A percentile compares a stretch with the other conserved stretches of the same genome.
These are phyloP conservation scores for Monosiga brevicollis DNA, from an alignment of 78 protist genomes.

Conservation along the genomic window DNA sequence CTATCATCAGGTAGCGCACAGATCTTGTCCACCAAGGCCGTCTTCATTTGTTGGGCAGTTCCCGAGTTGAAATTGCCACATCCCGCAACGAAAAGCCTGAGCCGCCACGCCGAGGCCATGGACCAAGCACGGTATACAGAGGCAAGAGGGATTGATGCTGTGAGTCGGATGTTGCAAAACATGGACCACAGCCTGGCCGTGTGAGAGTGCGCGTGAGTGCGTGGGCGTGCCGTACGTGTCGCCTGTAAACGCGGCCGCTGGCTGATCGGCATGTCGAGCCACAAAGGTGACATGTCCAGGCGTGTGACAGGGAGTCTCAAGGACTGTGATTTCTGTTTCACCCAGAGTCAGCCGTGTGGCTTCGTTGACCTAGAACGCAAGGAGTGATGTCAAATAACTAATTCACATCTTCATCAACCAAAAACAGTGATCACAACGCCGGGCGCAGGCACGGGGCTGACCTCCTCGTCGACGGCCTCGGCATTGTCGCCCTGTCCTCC, in stretches of 20 bases:
- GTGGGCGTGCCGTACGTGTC: constrained; percentile 30
- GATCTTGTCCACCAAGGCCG: constrained; percentile 29
- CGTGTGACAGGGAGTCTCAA: constrained; percentile 61
- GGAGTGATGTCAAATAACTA: too few species aligned
- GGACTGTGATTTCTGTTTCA: constrained; percentile 24
- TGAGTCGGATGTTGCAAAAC: too few species aligned
- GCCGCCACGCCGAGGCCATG: too few species aligned
- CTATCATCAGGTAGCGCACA: constrained; percentile 35
- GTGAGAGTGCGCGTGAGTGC: neutral
- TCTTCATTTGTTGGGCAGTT: constrained; percentile 43
- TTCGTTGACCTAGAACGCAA: too few species aligned
- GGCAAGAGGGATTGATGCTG: too few species aligned
- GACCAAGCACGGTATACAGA: too few species aligned
- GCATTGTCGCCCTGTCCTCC: constrained; percentile 23
- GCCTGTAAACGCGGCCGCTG: constrained; percentile 56
- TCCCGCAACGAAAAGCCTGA: constrained; percentile 53
- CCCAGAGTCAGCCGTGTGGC: too few species aligned
- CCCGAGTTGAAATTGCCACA: constrained; percentile 67
- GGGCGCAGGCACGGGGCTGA: neutral
- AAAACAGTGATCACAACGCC: too few species aligned
- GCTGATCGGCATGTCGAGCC: neutral
- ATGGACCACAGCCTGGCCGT: neutral
- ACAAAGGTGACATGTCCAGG: constrained; percentile 1
- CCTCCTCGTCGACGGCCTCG: constrained; percentile 26
- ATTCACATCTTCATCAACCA: too few species aligned